A percentile compares a stretch with the other conserved stretches of the same genome.
Conservation (phyloP, 768 basidiomycete species). For the Myochromella boudieri region DNA sequence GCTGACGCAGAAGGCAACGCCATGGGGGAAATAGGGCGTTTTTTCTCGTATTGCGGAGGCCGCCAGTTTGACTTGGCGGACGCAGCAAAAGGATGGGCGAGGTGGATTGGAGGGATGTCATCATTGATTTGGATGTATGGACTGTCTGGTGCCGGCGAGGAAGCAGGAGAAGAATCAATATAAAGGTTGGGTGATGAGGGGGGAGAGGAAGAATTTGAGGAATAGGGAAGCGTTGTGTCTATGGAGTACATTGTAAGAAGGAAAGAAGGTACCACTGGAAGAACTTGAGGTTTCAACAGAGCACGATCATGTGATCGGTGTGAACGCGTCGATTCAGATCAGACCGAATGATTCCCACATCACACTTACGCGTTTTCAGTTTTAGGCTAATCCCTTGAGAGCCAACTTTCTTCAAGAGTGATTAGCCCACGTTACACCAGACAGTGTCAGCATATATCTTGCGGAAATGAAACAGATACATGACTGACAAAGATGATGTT, state of each 20-base stretch:
- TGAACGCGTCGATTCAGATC: slow-evolving; percentile 5
- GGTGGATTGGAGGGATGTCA: slow-evolving; percentile 16
- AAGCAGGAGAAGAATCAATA: slow-evolving; percentile 28
- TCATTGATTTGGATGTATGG: slow-evolving; percentile 13
- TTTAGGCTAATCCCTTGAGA: not conserved
- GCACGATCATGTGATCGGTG: slow-evolving; percentile 20
- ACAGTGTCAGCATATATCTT: no score
- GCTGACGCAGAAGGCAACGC: slow-evolving; percentile 11
- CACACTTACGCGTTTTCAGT: not conserved
- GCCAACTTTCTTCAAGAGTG: not conserved
- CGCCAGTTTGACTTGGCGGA: slow-evolving; percentile 47
- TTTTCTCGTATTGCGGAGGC: slow-evolving; percentile 46
- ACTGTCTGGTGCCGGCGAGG: slow-evolving; percentile 26
- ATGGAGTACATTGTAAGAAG: slow-evolving; percentile 15
- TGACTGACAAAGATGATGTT: no score
- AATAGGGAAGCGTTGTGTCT: slow-evolving; percentile 4
- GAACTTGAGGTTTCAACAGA: slow-evolving; percentile 2
- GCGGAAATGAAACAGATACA: no score
- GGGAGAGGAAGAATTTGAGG: slow-evolving; percentile 48
- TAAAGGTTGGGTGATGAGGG: slow-evolving; percentile 44
- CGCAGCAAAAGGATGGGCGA: slow-evolving; percentile 55
- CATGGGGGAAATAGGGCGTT: slow-evolving; percentile 16
- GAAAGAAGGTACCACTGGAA: not conserved
- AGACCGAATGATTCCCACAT: not conserved
- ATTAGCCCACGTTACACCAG: no score